Base-by-base conservation (phyloP, 768 basidiomycete genomes). In the Daedaleopsis sinensis region DNA sequence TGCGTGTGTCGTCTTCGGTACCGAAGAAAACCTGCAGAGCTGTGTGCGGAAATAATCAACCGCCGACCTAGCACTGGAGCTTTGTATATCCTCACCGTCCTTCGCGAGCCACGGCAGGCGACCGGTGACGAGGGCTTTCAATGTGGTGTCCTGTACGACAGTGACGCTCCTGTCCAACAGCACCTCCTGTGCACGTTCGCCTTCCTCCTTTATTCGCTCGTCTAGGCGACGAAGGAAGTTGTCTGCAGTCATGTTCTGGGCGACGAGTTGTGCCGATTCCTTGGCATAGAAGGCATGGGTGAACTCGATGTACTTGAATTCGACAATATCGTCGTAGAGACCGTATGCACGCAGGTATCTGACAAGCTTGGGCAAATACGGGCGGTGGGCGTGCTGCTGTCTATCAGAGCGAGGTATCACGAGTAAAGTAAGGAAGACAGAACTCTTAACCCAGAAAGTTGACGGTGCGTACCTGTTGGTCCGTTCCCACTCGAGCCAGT, bases 401-500 rank as follows among this genome's bases (percentile, higher is more conserved):
- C 82, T 83, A 12, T 9, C 6, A 18, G 27, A 32, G 27, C 27
- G 27, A 32, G 27, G 27, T 32, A 32, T 32, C 27, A 24, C 27
- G 62, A 13, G 15, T 37, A 44, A 38, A 43, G 58, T 35, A 15
- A 43, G 19, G 52, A 38, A 55, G 24, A 1, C 32, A 15, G 7
- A 15, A 11, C 38, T n/a, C n/a, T n/a, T n/a, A n/a, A 48, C 21
- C 21, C 27, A 27, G 19, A 49, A 48, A n/a, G n/a, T n/a, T n/a
- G 3, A 3, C 8, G 9, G 1, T 23, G 77, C 81, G 52, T 11
- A 66, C 76, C 72, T 52, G 19, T 76, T 70, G 11, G 75, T 72
- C 56, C 90, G 79, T 69, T 91, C 91, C 69, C 70, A 80, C 8
- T 75, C 68, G 11, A 86, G 68, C 85, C 90, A 88, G 15, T 76